Percentiles rank a stretch among this genome's conserved stretches.
phyloP scores from a whole-genome alignment of 2,329 filamentous ascomycete species.

The Dactylellina parvicollis region DNA sequence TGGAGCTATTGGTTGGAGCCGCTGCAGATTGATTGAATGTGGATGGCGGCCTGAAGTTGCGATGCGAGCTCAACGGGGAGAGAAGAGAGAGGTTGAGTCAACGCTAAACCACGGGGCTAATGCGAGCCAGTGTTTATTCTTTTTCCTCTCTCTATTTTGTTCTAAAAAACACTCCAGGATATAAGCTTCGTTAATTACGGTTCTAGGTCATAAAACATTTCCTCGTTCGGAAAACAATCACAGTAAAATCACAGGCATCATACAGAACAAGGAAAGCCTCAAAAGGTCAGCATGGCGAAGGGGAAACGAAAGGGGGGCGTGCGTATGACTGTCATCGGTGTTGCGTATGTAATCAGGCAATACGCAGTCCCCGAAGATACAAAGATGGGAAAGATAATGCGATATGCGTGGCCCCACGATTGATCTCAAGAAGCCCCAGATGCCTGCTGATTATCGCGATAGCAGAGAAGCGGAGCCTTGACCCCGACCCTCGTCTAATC shows the following conservation, averaged over 20 bases:
- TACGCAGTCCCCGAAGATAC: too few species aligned
- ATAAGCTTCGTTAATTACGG: slow-evolving; percentile 30
- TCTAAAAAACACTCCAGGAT: slow-evolving; percentile 24
- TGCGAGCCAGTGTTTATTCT: slow-evolving; percentile 23
- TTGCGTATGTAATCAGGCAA: slow-evolving; percentile 53
- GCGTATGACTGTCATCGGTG: slow-evolving; percentile 31
- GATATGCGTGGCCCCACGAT: slow-evolving; percentile 29
- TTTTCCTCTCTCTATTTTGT: slow-evolving; percentile 21
- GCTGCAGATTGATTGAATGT: not conserved
- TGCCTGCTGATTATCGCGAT: slow-evolving; percentile 28
- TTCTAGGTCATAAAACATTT: slow-evolving; percentile 32
- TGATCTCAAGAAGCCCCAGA: not conserved
- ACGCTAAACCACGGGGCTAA: slow-evolving; percentile 22
- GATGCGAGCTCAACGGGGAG: slow-evolving; percentile 21
- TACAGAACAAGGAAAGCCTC: slow-evolving; percentile 15
- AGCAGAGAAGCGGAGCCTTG: not conserved
- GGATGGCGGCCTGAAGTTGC: slow-evolving; percentile 21
- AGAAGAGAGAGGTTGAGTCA: slow-evolving; percentile 20
- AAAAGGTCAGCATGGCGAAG: slow-evolving; percentile 33
- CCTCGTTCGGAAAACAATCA: slow-evolving; percentile 28
- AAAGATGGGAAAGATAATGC: too few species aligned
- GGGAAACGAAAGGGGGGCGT: slow-evolving; percentile 17
- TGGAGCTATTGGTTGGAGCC: slow-evolving; percentile 6
- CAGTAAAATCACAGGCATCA: not conserved
- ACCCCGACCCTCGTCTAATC: not conserved